These are phyloP conservation scores for Saitozyma sp. DNA, from an alignment of 768 basidiomycete genomes.

Conservation along the genomic window DNA sequence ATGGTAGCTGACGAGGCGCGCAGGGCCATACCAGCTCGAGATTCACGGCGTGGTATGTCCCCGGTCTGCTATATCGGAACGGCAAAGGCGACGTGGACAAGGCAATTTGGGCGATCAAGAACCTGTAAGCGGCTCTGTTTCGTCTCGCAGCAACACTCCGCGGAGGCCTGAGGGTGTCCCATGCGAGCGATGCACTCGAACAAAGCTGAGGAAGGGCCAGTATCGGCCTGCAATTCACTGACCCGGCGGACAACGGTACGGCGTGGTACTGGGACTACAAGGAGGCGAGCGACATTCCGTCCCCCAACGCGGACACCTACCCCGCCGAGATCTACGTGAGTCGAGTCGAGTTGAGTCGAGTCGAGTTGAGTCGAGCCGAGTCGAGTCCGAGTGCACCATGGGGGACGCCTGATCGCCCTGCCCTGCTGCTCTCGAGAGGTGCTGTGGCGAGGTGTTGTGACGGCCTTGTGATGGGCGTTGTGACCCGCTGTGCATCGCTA, in stretches of 20 bases:
- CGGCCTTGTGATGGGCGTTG: too few relatives aligned
- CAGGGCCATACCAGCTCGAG: constrained; percentile 16
- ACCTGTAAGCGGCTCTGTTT: constrained; percentile 5
- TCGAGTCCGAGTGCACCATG: not conserved
- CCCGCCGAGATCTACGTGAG: constrained; percentile 11
- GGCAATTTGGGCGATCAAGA: constrained; percentile 14
- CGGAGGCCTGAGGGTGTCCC: too few relatives aligned
- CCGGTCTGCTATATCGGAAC: constrained; percentile 12
- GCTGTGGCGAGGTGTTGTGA: too few relatives aligned
- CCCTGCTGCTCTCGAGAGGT: not conserved
- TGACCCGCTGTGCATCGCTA: not conserved
- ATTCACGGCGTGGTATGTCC: constrained; percentile 12
- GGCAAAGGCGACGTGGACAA: constrained; percentile 8
- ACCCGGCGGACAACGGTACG: constrained; percentile 5
- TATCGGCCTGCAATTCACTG: constrained; percentile 13
- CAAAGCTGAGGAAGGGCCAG: not conserved
- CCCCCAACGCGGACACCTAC: constrained; percentile 7
- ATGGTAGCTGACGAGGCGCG: not conserved
- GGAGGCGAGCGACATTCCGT: constrained; percentile 13
- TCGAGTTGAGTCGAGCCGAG: not conserved
- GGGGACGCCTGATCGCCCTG: too few relatives aligned
- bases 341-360: too few relatives aligned
- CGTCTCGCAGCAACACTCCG: too few relatives aligned
- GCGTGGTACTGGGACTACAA: constrained; percentile 17
- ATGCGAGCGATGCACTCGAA: too few relatives aligned